Evolutionary conservation across 176 grass and related monocot species (phyloP).

Genomic region (Alloteropsis semialata): DNA sequence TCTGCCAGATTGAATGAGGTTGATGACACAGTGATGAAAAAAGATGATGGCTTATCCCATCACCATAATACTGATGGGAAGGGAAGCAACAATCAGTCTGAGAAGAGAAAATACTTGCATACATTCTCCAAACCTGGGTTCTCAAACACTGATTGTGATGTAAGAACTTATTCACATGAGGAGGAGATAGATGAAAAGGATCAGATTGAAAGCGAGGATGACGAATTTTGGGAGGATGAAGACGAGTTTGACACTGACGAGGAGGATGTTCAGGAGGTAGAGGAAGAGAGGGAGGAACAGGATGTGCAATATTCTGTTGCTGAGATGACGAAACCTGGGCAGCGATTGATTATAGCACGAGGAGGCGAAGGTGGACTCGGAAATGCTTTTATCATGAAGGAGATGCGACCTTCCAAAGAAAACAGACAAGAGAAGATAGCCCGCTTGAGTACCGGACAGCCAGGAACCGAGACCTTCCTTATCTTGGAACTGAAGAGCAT

Average conservation of each 20-base stretch:
- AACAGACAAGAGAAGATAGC: conserved; percentile 34
- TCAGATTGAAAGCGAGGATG: conserved; percentile 25
- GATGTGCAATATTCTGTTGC: conserved; percentile 59
- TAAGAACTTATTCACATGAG: neutral
- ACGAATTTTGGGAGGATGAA: conserved; percentile 40
- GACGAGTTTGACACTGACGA: conserved; percentile 16
- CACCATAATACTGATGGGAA: neutral
- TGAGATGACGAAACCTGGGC: conserved; percentile 79
- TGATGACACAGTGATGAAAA: neutral
- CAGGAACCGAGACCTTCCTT: conserved; percentile 66
- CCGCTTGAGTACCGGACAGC: conserved; percentile 35
- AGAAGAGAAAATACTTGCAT: neutral
- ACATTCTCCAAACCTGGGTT: neutral
- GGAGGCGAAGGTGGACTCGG: conserved; percentile 73
- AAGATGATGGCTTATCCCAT: neutral
- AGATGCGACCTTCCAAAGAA: conserved; percentile 31
- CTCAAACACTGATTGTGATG: neutral
- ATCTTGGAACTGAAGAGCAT: conserved; percentile 91
- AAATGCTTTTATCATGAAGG: conserved; percentile 55
- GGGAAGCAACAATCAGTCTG: neutral
- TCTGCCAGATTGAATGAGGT: conserved; percentile 11
- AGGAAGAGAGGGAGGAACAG: conserved; percentile 26
- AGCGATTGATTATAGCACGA: conserved; percentile 60
- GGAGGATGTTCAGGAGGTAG: conserved; percentile 10
- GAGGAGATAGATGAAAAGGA: conserved; percentile 25